These are phyloP conservation scores for Pythium myriotylum DNA, from an alignment of 352 stramenopile genomes.

Conservation along the genomic window DNA sequence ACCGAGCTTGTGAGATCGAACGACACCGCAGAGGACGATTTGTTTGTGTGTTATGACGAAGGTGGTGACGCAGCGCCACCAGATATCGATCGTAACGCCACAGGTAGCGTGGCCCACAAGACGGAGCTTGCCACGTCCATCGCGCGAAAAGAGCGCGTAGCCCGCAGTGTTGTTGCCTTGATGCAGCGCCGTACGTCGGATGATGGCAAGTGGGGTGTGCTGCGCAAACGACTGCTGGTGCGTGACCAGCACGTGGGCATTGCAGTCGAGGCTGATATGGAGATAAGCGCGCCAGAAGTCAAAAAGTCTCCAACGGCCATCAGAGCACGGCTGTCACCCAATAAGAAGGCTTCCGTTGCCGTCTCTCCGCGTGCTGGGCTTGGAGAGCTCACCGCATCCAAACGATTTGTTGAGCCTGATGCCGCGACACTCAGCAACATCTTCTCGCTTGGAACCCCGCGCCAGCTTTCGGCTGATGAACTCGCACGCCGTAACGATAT, in stretches of 20 bases:
- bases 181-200: not conserved
- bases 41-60: slow-evolving; percentile 5
- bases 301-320: too few species aligned
- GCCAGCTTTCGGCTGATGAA: slow-evolving; percentile 49
- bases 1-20: not conserved
- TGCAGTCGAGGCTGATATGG: slow-evolving; percentile 6
- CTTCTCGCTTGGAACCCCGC: slow-evolving; percentile 60
- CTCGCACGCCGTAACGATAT: slow-evolving; percentile 55
- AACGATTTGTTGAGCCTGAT: slow-evolving; percentile 21
- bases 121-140: not conserved
- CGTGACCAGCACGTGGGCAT: not conserved
- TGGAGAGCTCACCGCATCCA: slow-evolving; percentile 16
- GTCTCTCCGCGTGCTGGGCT: slow-evolving; percentile 24
- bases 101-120: slow-evolving; percentile 4
- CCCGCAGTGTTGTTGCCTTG: not conserved
- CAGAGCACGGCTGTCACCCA: not conserved
- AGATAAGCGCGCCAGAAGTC: too few species aligned
- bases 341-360: slow-evolving; percentile 3
- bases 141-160: not conserved
- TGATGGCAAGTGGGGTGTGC: slow-evolving; percentile 3
- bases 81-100: slow-evolving; percentile 1
- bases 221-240: slow-evolving; percentile 1
- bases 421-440: slow-evolving; percentile 50
- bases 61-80: not conserved
- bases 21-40: not conserved